Evolutionary conservation across 306 rosid genomes (phyloP).

Genomic region (Glycine soja): DNA sequence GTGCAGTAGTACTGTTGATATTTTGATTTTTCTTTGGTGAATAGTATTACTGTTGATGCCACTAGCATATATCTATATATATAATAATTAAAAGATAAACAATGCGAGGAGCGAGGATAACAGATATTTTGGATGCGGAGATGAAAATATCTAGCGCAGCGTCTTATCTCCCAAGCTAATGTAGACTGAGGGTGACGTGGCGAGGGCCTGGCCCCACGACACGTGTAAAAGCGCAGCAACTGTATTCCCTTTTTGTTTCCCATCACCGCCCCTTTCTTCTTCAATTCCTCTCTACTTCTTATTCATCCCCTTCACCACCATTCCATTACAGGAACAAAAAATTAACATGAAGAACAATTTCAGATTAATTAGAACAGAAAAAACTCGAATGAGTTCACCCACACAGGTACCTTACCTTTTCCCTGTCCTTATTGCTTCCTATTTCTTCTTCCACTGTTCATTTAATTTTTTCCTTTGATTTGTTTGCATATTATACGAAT

Average conservation of each 20-base stretch:
- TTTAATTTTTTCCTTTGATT: no score
- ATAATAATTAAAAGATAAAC: constrained; percentile 14
- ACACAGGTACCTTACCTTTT: constrained; percentile 35
- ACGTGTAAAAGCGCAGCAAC: constrained; percentile 84
- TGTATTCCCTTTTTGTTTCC: constrained; percentile 57
- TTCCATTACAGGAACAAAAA: background rate
- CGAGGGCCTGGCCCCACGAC: constrained; percentile 57
- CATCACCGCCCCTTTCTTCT: constrained; percentile 46
- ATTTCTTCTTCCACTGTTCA: no score
- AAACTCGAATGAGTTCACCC: constrained; percentile 42
- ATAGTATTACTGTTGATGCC: background rate
- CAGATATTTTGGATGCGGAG: constrained; percentile 66
- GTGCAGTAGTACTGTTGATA: no score
- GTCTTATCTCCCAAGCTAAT: background rate
- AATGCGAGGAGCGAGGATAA: constrained; percentile 13
- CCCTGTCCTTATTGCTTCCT: background rate
- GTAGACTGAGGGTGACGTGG: constrained; percentile 62
- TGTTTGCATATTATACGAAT: no score
- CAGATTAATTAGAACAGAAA: background rate
- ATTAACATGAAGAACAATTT: constrained; percentile 43
- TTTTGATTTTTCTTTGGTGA: no score
- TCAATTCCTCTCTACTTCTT: background rate
- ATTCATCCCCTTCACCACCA: background rate
- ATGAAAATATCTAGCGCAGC: constrained; percentile 60
- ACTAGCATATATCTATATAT: background rate